A percentile compares a stretch with the other conserved stretches of the same genome.
These are phyloP conservation scores for Penicillium sp. DNA, from an alignment of 2,329 filamentous ascomycete species.

Conservation along the genomic window DNA sequence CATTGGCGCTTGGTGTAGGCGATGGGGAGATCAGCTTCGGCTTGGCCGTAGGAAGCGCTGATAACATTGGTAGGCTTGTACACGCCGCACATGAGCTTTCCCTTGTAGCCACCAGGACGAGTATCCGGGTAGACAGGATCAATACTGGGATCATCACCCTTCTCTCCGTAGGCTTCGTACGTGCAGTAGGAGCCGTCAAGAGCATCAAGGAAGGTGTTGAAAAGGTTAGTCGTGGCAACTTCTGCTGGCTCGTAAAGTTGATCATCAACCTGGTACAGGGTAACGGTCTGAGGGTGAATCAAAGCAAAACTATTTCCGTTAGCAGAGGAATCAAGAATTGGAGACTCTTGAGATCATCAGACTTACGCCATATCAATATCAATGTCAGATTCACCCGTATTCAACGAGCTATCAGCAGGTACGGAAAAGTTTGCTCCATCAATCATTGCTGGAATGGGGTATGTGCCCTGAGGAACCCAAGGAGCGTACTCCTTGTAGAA, in stretches of 20 bases:
- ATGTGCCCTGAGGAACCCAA: constrained; percentile 42
- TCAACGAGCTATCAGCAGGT: constrained; percentile 33
- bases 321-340: neutral
- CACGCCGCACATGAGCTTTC: constrained; percentile 46
- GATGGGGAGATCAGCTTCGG: constrained; percentile 53
- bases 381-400: constrained; percentile 51
- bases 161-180: constrained; percentile 50
- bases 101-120: constrained; percentile 50
- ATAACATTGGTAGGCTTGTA: constrained; percentile 58
- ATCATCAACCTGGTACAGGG: constrained; percentile 53
- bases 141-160: constrained; percentile 47
- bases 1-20: constrained; percentile 53
- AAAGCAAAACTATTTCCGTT: constrained; percentile 39
- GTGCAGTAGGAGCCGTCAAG: constrained; percentile 56
- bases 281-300: constrained; percentile 52
- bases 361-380: constrained; percentile 54
- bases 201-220: constrained; percentile 53
- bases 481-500: constrained; percentile 49
- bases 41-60: constrained; percentile 56
- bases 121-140: constrained; percentile 54
- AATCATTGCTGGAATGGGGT: constrained; percentile 49
- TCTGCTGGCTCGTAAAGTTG: constrained; percentile 40
- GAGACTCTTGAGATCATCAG: neutral
- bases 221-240: constrained; percentile 30
- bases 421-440: constrained; percentile 46